These are phyloP conservation scores for Globisporangium middletonii DNA, from an alignment of 352 stramenopile species.

Conservation along the genomic window DNA sequence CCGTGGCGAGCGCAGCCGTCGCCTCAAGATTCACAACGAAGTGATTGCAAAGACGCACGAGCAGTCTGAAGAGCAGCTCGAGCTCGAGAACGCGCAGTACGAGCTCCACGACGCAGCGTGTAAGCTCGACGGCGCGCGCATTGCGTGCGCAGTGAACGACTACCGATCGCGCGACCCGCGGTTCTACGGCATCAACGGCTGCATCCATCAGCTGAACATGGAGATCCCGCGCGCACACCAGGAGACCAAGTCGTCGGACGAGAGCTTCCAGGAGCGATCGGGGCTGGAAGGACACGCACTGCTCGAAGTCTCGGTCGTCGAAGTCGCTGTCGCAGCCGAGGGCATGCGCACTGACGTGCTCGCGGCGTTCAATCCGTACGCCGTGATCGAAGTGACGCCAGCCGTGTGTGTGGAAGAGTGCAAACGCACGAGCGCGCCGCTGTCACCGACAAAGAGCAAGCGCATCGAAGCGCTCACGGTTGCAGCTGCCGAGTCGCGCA, in stretches of 20 bases:
- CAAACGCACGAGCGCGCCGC: conserved; percentile 34
- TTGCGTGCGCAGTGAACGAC: conserved; percentile 54
- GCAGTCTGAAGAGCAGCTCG: conserved; percentile 50
- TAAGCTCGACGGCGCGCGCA: conserved; percentile 61
- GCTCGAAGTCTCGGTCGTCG: conserved; percentile 51
- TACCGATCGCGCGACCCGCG: conserved; percentile 53
- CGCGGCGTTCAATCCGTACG: conserved; percentile 37
- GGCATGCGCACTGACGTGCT: conserved; percentile 22
- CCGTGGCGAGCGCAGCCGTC: conserved; percentile 37
- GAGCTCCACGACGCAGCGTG: conserved; percentile 57
- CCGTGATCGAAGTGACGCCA: conserved; percentile 57
- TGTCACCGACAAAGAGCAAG: conserved; percentile 48
- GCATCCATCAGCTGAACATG: conserved; percentile 60
- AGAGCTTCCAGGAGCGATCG: conserved; percentile 45
- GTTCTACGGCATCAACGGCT: conserved; percentile 81
- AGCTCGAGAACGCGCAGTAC: conserved; percentile 64
- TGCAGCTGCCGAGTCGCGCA: conserved; percentile 31
- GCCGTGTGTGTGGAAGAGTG: conserved; percentile 45
- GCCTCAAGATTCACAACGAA: conserved; percentile 51
- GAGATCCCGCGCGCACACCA: conserved; percentile 53
- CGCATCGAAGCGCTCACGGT: conserved; percentile 26
- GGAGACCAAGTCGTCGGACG: conserved; percentile 46
- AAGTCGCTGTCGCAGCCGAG: conserved; percentile 17
- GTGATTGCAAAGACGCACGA: conserved; percentile 49
- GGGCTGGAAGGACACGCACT: conserved; percentile 54